A percentile compares a stretch with the other conserved stretches of the same genome.
phyloP scores from a whole-genome alignment of 2,329 filamentous ascomycete genomes.

The Triangularia setosa region DNA sequence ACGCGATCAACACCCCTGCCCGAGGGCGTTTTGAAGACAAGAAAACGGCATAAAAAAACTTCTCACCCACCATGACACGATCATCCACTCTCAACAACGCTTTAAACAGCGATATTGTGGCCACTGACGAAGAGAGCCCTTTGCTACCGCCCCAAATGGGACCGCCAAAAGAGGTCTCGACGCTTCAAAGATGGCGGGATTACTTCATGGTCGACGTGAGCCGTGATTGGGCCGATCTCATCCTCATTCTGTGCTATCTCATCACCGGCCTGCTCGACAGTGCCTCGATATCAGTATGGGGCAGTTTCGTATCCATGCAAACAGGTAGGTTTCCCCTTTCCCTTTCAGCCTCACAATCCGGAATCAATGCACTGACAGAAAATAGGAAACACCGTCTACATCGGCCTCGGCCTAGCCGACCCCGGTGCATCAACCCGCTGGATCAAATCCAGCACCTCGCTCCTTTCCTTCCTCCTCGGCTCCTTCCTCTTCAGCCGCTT shows the following conservation, averaged over 20 bases:
- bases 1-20: not conserved
- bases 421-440: slow-evolving; percentile 54
- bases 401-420: slow-evolving; percentile 68
- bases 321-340: slow-evolving; percentile 50
- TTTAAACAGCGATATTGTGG: not conserved
- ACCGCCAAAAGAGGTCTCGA: slow-evolving; percentile 29
- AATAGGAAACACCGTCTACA: slow-evolving; percentile 70
- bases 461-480: slow-evolving; percentile 67
- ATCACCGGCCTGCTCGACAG: slow-evolving; percentile 77
- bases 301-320: slow-evolving; percentile 80
- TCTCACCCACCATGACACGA: not conserved
- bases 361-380: slow-evolving; percentile 6
- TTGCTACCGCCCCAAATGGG: not conserved
- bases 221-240: slow-evolving; percentile 61
- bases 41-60: not conserved
- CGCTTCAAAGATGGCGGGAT: slow-evolving; percentile 30
- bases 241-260: slow-evolving; percentile 68
- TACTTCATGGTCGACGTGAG: slow-evolving; percentile 46
- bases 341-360: not conserved
- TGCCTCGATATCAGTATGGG: slow-evolving; percentile 71
- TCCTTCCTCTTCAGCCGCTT: slow-evolving; percentile 68
- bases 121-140: not conserved
- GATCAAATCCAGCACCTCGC: slow-evolving; percentile 69
- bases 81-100: not conserved
- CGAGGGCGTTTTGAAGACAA: not conserved